Evolutionary conservation across 176 grass and related monocot genomes (phyloP), one percentile per base, ranked within the genome.

Genomic region (Panicum miliaceum): DNA sequence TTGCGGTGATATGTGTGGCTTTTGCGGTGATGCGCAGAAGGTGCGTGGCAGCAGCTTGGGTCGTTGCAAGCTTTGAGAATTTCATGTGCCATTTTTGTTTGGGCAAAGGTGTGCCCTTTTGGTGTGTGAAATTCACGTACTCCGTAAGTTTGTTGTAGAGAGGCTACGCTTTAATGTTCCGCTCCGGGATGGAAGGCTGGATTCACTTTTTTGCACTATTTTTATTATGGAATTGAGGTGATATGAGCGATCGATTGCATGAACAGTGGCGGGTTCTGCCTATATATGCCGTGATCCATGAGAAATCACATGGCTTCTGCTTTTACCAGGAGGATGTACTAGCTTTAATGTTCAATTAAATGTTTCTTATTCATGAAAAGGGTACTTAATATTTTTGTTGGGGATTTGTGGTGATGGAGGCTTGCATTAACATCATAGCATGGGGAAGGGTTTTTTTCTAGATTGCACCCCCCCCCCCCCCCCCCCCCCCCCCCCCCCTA

Each of bases 1-100:
- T 8, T 14, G 64, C 64, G 5, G 64, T 12, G 68, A 57, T 57
- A 12, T 14, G 19, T 18, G 22, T 54, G 20, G 20, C 1, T 54
- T 58, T 36, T 18, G 25, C 23, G 88, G 38, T 52, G 83, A 77
- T 71, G 78, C 63, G 54, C 43, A 45, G 61, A 90, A 86, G 83
- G 54, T 90, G n/a, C n/a, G n/a, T n/a, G 83, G 71, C 22, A 36
- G 37, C n/a, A 32, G 29, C 37, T 47, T 9, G 7, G 27, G 16
- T 12, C 64, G 12, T 56, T 65, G 38, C 45, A 57, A 2, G 51
- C 76, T n/a, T 46, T 52, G 51, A 4, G 9, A 11, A 76, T 77
- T 84, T 4, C 34, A 6, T 36, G 18, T 83, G 34, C 12, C 50
- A 61, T 88, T 71, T 15, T 15, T 32, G 38, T 53, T 25, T 54